These are phyloP conservation scores for Hymenoscyphus infarciens DNA, from an alignment of 2,329 filamentous ascomycete genomes.

Conservation along the genomic window DNA sequence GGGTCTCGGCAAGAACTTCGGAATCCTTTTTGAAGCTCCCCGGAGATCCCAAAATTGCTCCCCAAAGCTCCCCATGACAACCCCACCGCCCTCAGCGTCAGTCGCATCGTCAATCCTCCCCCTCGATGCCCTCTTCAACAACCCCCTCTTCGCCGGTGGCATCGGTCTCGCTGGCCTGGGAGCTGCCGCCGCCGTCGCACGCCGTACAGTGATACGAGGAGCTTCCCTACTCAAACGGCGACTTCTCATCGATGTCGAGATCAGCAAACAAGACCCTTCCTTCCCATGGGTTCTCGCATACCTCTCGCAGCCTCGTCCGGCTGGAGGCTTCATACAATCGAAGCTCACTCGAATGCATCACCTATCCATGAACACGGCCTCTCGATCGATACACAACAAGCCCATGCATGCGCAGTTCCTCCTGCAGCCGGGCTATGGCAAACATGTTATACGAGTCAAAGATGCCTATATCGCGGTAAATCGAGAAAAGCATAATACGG, in stretches of 20 bases:
- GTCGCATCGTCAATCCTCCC: constrained; percentile 37
- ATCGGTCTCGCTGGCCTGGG: constrained; percentile 89
- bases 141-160: constrained; percentile 65
- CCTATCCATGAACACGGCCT: constrained; percentile 53
- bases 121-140: constrained; percentile 58
- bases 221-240: constrained; percentile 75
- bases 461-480: constrained; percentile 85
- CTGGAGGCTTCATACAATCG: constrained; percentile 43
- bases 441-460: constrained; percentile 81
- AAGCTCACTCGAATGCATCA: constrained; percentile 59
- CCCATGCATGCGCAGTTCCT: constrained; percentile 76
- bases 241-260: constrained; percentile 92
- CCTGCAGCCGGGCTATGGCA: constrained; percentile 85
- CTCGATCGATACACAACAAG: constrained; percentile 62
- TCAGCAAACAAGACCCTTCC: constrained; percentile 87
- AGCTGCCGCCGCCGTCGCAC: constrained; percentile 74
- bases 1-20: background rate
- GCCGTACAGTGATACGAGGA: constrained; percentile 69
- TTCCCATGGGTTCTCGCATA: constrained; percentile 94
- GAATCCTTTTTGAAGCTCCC: background rate
- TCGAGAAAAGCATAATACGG: constrained; percentile 79
- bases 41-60: background rate
- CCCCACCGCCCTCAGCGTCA: constrained; percentile 15
- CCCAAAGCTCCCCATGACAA: constrained; percentile 15
- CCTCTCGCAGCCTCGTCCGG: constrained; percentile 78